Evolutionary conservation across 495 filamentous ascomycete species (phyloP).

Genomic region (Sordaria brevicollis): DNA sequence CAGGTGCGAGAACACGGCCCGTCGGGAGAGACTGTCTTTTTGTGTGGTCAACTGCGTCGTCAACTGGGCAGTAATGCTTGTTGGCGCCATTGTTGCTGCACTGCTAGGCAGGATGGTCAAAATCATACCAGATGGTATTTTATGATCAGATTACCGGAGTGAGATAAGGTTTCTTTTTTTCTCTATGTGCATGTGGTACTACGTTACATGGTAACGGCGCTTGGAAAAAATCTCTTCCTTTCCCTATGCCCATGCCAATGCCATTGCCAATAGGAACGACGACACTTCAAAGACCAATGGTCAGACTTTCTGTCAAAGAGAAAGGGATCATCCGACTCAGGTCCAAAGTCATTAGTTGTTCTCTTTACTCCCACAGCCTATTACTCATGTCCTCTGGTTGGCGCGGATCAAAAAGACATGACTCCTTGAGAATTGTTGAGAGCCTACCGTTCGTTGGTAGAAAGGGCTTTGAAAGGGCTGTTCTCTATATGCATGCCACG

Average conservation of each 20-base stretch:
- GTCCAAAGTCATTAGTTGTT: neutral
- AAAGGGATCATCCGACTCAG: neutral
- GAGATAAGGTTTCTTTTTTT: neutral
- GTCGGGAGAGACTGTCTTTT: neutral
- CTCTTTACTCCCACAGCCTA: neutral
- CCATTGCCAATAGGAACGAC: neutral
- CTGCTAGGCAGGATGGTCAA: no score
- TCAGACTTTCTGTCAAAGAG: no score
- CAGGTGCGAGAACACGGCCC: neutral
- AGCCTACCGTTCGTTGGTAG: neutral
- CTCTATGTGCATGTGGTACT: neutral
- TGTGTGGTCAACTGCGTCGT: neutral
- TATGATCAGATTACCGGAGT: neutral
- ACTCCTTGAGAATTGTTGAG: neutral
- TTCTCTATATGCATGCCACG: neutral
- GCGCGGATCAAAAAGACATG: neutral
- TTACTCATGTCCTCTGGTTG: neutral
- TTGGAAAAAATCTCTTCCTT: neutral
- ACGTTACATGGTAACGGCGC: neutral
- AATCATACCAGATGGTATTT: neutral
- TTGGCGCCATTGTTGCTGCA: neutral
- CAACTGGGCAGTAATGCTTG: neutral
- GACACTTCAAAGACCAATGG: neutral
- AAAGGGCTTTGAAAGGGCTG: no score
- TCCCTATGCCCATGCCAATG: neutral